Conservation (phyloP, 345 rosid genomes). For the Reutealis trisperma region DNA sequence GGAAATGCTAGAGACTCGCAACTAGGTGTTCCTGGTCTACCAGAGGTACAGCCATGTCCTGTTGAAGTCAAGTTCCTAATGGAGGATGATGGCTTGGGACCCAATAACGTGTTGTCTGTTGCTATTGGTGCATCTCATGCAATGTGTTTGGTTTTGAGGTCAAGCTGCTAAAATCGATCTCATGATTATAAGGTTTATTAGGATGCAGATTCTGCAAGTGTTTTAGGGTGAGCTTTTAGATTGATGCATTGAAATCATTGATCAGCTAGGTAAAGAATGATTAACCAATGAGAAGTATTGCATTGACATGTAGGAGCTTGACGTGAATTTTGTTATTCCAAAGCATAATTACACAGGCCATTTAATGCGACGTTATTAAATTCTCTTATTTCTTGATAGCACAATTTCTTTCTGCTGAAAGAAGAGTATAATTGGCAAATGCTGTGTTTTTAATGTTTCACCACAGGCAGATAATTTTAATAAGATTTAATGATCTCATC, state of each 20-base stretch:
- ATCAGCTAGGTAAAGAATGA: background rate
- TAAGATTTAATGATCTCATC: too few relatives aligned
- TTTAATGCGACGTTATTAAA: too few relatives aligned
- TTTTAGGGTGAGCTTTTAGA: background rate
- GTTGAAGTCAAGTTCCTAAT: constrained; percentile 69
- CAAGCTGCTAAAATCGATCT: constrained; percentile 14
- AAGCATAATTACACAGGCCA: too few relatives aligned
- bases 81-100: constrained; percentile 63
- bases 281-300: background rate
- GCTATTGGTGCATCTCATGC: constrained; percentile 91
- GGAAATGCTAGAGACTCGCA: constrained; percentile 91
- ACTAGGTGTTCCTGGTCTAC: constrained; percentile 83
- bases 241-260: background rate
- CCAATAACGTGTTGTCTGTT: constrained; percentile 62
- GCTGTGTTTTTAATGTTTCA: too few relatives aligned
- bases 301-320: background rate
- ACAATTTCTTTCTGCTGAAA: too few relatives aligned
- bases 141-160: constrained; percentile 70
- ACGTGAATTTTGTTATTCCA: too few relatives aligned
- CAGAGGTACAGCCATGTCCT: constrained; percentile 67
- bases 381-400: too few relatives aligned
- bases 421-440: too few relatives aligned
- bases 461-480: too few relatives aligned
- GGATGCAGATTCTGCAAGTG: background rate
- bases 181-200: background rate